phyloP scores from a whole-genome alignment of 129 eudicot species.

The Flaveria linearis region DNA sequence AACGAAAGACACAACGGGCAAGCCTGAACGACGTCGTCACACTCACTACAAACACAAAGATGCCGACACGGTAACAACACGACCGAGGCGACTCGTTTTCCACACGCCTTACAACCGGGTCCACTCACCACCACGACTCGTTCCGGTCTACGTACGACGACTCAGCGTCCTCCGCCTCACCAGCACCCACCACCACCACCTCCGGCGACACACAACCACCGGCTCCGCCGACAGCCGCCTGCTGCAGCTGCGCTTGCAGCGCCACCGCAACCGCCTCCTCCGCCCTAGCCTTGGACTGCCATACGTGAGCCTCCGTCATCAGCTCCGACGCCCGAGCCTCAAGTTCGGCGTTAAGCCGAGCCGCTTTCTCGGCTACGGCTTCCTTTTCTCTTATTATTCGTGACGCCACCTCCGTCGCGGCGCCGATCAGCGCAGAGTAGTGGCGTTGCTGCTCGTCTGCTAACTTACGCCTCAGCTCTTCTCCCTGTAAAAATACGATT shows the following conservation, averaged over 20 bases:
- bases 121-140: conserved; percentile 47
- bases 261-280: conserved; percentile 60
- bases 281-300: conserved; percentile 62
- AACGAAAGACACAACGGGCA: conserved; percentile 71
- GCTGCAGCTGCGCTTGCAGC: conserved; percentile 61
- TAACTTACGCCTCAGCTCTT: conserved; percentile 60
- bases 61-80: conserved; percentile 83
- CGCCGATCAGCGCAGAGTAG: conserved; percentile 46
- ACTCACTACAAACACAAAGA: conserved; percentile 60
- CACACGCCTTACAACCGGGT: conserved; percentile 67
- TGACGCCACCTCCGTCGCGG: conserved; percentile 54
- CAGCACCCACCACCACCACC: conserved; percentile 33
- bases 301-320: conserved; percentile 51
- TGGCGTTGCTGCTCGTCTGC: conserved; percentile 61
- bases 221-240: conserved; percentile 36
- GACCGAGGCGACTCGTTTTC: conserved; percentile 63
- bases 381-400: conserved; percentile 57
- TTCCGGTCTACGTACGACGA: conserved; percentile 66
- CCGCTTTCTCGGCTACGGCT: conserved; percentile 52
- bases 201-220: conserved; percentile 32
- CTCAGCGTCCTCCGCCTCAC: conserved; percentile 71
- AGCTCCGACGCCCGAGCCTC: conserved; percentile 64
- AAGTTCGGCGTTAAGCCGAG: conserved; percentile 56
- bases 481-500: conserved; percentile 39
- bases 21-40: conserved; percentile 59